Percentiles rank a stretch among this genome's conserved stretches.
These are phyloP conservation scores for Mimosa bimucronata DNA, from an alignment of 306 rosid genomes.

Conservation along the genomic window DNA sequence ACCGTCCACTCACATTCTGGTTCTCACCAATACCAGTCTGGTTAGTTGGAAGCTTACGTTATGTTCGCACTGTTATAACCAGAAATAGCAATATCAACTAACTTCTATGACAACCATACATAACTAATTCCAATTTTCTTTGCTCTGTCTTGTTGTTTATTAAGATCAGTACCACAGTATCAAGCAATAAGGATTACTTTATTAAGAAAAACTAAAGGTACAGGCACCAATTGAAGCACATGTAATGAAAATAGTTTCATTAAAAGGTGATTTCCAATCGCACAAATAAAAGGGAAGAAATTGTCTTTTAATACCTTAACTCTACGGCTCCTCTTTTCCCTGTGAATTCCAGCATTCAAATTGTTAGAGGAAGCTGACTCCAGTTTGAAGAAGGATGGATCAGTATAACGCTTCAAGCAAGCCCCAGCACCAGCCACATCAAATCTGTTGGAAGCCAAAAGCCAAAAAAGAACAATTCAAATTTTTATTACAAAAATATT, in stretches of 20 bases:
- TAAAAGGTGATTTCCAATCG: not conserved
- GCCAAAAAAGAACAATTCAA: conserved; percentile 30
- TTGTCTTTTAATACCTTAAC: conserved; percentile 63
- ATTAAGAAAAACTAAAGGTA: not conserved
- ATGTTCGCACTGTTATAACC: not conserved
- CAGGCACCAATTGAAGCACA: conserved; percentile 16
- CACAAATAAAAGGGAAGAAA: not conserved
- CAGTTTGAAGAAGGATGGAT: conserved; percentile 83
- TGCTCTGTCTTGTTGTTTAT: not conserved
- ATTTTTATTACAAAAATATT: conserved; percentile 5
- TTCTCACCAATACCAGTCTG: not conserved
- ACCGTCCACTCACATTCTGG: not conserved
- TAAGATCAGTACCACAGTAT: conserved; percentile 9
- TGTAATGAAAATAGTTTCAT: not conserved
- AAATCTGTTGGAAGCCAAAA: conserved; percentile 69
- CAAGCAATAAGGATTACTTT: conserved; percentile 19
- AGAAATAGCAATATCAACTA: not conserved
- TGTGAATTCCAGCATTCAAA: conserved; percentile 46
- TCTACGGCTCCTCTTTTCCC: conserved; percentile 80
- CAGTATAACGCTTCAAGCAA: conserved; percentile 91
- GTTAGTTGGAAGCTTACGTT: not conserved
- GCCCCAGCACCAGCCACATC: conserved; percentile 99
- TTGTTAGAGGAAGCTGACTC: conserved; percentile 59
- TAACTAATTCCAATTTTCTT: not conserved
- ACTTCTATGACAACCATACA: not conserved